phyloP scores from a whole-genome alignment of 2,329 filamentous ascomycete species.

The Arthrobotrys sinensis region DNA sequence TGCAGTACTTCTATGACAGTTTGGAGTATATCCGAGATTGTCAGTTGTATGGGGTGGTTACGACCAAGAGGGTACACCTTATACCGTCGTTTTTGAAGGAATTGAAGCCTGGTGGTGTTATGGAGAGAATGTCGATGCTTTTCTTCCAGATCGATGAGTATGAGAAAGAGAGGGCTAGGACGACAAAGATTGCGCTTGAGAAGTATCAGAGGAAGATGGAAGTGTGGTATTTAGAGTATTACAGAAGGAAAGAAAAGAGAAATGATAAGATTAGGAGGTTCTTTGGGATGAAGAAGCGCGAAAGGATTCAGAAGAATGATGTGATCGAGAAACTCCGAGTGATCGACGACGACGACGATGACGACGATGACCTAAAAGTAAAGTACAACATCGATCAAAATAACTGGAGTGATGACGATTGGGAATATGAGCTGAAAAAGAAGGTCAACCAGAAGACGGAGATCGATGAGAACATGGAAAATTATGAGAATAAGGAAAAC shows the following conservation, averaged over 20 bases:
- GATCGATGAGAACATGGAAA: background rate
- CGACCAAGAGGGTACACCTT: slow-evolving; percentile 1
- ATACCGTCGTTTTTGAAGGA: slow-evolving; percentile 31
- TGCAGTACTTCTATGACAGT: slow-evolving; percentile 19
- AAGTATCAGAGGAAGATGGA: background rate
- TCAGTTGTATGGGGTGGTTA: slow-evolving; percentile 8
- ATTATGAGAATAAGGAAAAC: too few relatives aligned
- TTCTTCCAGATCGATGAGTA: background rate
- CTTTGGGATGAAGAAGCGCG: background rate
- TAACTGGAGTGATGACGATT: slow-evolving; percentile 48
- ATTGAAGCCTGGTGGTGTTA: background rate
- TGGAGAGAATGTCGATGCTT: background rate
- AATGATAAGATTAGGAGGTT: background rate
- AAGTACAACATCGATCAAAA: slow-evolving; percentile 53
- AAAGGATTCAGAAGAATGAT: background rate
- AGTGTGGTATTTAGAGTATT: background rate
- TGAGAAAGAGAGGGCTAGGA: background rate
- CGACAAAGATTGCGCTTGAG: background rate
- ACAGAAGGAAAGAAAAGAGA: background rate
- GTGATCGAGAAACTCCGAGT: background rate
- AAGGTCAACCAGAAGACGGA: too few relatives aligned
- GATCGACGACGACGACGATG: background rate
- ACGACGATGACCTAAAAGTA: background rate
- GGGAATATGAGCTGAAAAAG: background rate
- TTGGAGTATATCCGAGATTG: slow-evolving; percentile 24